These are phyloP conservation scores for Xylaria sp. DNA, from an alignment of 2,329 filamentous ascomycete genomes.

Conservation along the genomic window DNA sequence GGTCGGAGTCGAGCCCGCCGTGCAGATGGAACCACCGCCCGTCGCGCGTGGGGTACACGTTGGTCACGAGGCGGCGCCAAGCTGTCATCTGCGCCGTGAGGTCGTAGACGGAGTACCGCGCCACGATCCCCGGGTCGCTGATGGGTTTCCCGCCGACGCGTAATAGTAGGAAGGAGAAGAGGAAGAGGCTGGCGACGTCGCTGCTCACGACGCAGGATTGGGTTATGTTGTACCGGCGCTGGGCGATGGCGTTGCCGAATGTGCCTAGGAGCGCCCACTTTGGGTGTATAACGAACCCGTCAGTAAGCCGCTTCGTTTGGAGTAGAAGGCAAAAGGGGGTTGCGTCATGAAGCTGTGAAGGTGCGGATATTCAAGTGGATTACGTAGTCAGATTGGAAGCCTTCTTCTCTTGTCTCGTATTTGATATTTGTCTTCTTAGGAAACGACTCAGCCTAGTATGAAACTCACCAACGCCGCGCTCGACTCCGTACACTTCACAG, in stretches of 20 bases:
- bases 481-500: conserved; percentile 40
- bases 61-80: conserved; percentile 43
- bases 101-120: conserved; percentile 36
- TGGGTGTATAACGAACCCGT: background rate
- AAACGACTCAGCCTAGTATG: background rate
- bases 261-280: conserved; percentile 40
- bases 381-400: background rate
- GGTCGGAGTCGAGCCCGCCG: conserved; percentile 41
- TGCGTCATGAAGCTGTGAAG: background rate
- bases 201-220: conserved; percentile 39
- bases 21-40: conserved; percentile 45
- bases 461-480: conserved; percentile 37
- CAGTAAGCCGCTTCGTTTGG: background rate
- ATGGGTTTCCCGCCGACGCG: conserved; percentile 34
- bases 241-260: conserved; percentile 38
- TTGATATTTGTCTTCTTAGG: background rate
- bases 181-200: conserved; percentile 40
- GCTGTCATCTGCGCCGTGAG: conserved; percentile 34
- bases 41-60: conserved; percentile 44
- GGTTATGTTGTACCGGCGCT: conserved; percentile 30
- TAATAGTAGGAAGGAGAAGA: conserved; percentile 39
- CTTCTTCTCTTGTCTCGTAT: background rate
- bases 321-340: no score
- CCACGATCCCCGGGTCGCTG: conserved; percentile 30
- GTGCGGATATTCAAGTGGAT: background rate